phyloP scores from a whole-genome alignment of 495 filamentous ascomycete genomes.

The Lasiosphaeriaceae sp. region DNA sequence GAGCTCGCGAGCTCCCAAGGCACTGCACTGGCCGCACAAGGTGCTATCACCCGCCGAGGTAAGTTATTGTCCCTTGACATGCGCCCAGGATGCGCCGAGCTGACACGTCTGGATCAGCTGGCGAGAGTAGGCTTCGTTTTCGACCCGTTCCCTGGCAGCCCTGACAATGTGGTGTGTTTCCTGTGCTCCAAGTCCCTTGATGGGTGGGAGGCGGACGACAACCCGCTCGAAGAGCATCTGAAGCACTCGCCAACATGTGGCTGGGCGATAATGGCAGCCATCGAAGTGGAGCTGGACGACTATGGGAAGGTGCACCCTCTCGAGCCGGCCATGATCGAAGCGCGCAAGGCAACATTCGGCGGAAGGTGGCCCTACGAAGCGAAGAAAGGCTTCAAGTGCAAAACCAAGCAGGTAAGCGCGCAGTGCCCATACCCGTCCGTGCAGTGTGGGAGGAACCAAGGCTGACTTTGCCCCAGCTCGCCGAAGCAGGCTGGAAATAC shows the following conservation, averaged over 20 bases:
- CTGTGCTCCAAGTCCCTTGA: constrained; percentile 73
- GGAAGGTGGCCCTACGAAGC: constrained; percentile 81
- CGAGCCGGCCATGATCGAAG: constrained; percentile 62
- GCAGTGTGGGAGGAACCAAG: neutral
- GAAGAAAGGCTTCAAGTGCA: constrained; percentile 84
- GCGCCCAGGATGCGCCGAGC: neutral
- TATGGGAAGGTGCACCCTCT: constrained; percentile 67
- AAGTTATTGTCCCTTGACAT: constrained; percentile 18
- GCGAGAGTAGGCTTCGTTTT: constrained; percentile 90
- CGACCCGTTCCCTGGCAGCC: constrained; percentile 63
- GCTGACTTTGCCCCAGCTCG: constrained; percentile 59
- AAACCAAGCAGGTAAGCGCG: constrained; percentile 69
- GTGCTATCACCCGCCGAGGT: constrained; percentile 63
- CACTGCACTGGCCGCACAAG: constrained; percentile 72
- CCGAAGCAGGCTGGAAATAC: constrained; percentile 89
- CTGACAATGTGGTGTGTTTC: constrained; percentile 89
- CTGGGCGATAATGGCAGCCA: constrained; percentile 78
- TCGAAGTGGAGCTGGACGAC: constrained; percentile 63
- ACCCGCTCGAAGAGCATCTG: constrained; percentile 77
- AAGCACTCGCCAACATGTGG: constrained; percentile 76
- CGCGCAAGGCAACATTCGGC: constrained; percentile 75
- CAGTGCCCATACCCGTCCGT: neutral
- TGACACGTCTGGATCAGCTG: constrained; percentile 49
- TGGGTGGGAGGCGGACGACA: constrained; percentile 84
- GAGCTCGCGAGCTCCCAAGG: constrained; percentile 52